Base-by-base conservation (phyloP, 768 basidiomycete genomes). In the Hygrophorus pudorinus region DNA sequence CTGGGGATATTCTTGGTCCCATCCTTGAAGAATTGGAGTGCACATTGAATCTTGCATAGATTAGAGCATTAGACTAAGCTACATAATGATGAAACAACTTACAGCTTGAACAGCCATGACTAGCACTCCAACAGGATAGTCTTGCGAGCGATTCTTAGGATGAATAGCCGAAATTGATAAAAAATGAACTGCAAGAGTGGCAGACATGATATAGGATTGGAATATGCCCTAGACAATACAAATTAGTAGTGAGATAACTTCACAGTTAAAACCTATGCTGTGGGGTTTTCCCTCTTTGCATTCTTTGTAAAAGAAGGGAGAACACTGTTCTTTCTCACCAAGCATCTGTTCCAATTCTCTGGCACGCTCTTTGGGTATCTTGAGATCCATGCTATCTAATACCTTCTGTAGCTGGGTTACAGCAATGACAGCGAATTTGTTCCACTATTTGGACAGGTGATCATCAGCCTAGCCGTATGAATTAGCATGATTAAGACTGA, bases 111-210 rank as follows among this genome's bases (percentile, higher is more conserved):
- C 3, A 18, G 28, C 18, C 11, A 46, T 28, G 2, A 46, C 16
- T 1, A 46, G 38, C 13, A 38, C 45, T 9, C 45, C 45, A 16
- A 46, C 31, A 5, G 45, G 45, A 27, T 41, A 29, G 12, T 38
- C 45, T 2, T 14, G 11, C 12, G 17, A 38, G 3, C 37, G 37
- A 10, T 38, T 10, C 16, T 14, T 12, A 38, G 17, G 37, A 16
- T 38, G 4, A 20, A 38, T 16, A 16, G 16, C 17, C 5, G 37
- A 38, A 12, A 38, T 38, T 14, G 37, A 5, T 3, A 12, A 3
- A 20, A 38, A 4, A 38, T 38, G 37, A 4, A 12, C 24, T 4
- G 37, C 11, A 21, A 38, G 37, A 38, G 37, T 38, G 37, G 37
- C 37, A 4, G n/a, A 38, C 16, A 38, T 20, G 12, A 38, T 10